Evolutionary conservation across 208 protist genomes (phyloP).

Genomic region (Leishmania guyanensis): DNA sequence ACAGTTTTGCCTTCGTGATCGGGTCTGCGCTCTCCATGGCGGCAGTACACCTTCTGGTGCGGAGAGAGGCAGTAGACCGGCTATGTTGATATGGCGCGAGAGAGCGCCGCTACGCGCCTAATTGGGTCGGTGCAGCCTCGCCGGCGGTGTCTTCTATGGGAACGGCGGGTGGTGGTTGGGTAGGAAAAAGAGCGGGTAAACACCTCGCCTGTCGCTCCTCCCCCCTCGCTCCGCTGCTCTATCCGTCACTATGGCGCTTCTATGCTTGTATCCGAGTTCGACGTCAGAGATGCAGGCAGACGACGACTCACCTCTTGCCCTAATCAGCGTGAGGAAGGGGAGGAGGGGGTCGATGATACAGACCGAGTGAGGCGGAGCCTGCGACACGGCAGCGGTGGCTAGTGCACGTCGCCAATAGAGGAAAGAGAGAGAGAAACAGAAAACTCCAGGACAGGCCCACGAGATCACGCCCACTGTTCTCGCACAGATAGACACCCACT

Average conservation of each 20-base stretch:
- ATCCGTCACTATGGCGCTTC: neutral
- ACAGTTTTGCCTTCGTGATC: slow-evolving; percentile 80
- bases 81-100: neutral
- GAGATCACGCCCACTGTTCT: neutral
- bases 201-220: neutral
- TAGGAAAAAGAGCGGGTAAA: neutral
- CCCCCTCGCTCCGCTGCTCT: neutral
- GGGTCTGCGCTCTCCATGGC: slow-evolving; percentile 28
- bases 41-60: neutral
- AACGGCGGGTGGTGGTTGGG: neutral
- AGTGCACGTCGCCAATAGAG: neutral
- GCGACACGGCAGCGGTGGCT: neutral
- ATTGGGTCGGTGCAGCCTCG: neutral
- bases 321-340: neutral
- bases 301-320: neutral
- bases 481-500: neutral
- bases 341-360: neutral
- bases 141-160: neutral
- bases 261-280: neutral
- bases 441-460: neutral
- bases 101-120: neutral
- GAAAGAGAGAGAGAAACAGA: neutral
- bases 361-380: neutral
- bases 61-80: neutral
- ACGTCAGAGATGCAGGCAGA: neutral